These are phyloP conservation scores for Malassezia japonica DNA, from an alignment of 1,284 basidiomycete genomes.

Conservation along the genomic window DNA sequence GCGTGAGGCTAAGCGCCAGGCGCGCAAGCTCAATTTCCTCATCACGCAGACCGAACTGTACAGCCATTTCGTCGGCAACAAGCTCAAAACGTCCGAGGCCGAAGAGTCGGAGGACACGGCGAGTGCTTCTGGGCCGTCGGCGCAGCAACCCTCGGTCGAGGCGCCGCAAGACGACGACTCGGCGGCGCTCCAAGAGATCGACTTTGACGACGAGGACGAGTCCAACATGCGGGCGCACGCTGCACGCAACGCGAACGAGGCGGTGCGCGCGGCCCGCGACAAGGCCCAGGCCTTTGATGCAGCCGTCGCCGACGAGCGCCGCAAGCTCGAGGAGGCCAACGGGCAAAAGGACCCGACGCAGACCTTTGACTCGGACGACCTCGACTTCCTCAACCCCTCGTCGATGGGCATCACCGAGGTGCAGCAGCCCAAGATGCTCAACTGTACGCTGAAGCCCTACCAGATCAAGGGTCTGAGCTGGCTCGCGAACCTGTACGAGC, in stretches of 20 bases:
- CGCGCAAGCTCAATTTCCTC: constrained; percentile 94
- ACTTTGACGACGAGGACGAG: constrained; percentile 91
- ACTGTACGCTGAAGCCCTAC: constrained; percentile 95
- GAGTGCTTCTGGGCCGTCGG: constrained; percentile 54
- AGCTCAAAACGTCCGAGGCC: constrained; percentile 87
- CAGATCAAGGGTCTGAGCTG: constrained; percentile 97
- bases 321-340: constrained; percentile 32
- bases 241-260: constrained; percentile 77
- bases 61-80: constrained; percentile 97
- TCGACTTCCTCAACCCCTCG: constrained; percentile 98
- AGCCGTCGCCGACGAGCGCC: constrained; percentile 64
- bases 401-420: constrained; percentile 71
- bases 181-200: constrained; percentile 62
- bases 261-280: constrained; percentile 68
- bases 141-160: constrained; percentile 55
- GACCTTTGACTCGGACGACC: constrained; percentile 62
- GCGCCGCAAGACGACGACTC: constrained; percentile 21
- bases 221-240: constrained; percentile 83
- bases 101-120: constrained; percentile 61
- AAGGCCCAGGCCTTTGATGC: constrained; percentile 78
- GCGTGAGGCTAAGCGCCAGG: constrained; percentile 85
- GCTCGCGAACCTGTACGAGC: constrained; percentile 95
- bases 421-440: constrained; percentile 88
- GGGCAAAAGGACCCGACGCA: constrained; percentile 25
- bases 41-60: constrained; percentile 99